A percentile compares a stretch with the other conserved stretches of the same genome.
phyloP scores from a whole-genome alignment of 176 grass and related monocot genomes.

The Miscanthus lutarioriparius region DNA sequence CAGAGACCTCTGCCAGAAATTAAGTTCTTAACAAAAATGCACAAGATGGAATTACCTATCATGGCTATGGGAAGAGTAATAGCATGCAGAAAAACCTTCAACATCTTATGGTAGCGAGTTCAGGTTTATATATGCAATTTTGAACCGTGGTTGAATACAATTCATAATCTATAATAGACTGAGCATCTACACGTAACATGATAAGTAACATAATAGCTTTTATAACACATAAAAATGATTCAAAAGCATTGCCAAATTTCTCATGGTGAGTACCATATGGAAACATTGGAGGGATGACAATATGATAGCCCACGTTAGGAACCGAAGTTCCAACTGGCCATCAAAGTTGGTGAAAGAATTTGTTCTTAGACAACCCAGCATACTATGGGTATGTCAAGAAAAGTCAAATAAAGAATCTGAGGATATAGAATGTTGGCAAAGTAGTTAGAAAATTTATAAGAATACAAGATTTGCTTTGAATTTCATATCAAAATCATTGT shows the following conservation, averaged over 20 bases:
- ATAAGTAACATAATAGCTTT: not conserved
- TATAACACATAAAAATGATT: conserved; percentile 18
- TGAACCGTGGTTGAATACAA: not conserved
- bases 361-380: not conserved
- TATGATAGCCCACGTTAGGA: not conserved
- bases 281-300: not conserved
- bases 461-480: not conserved
- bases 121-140: not conserved
- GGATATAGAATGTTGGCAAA: not conserved
- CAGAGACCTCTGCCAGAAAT: not conserved
- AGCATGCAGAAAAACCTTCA: not conserved
- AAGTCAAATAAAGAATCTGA: conserved; percentile 5
- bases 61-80: not conserved
- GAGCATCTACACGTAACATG: not conserved
- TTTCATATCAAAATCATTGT: not conserved
- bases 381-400: not conserved
- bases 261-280: not conserved
- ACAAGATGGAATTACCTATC: not conserved
- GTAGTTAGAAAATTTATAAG: not conserved
- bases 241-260: not conserved
- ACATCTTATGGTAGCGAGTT: not conserved
- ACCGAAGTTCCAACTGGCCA: conserved; percentile 23
- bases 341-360: not conserved
- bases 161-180: not conserved
- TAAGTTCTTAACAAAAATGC: not conserved